phyloP scores from a whole-genome alignment of 2,329 filamentous ascomycete species.

The Aureobasidium sp. region DNA sequence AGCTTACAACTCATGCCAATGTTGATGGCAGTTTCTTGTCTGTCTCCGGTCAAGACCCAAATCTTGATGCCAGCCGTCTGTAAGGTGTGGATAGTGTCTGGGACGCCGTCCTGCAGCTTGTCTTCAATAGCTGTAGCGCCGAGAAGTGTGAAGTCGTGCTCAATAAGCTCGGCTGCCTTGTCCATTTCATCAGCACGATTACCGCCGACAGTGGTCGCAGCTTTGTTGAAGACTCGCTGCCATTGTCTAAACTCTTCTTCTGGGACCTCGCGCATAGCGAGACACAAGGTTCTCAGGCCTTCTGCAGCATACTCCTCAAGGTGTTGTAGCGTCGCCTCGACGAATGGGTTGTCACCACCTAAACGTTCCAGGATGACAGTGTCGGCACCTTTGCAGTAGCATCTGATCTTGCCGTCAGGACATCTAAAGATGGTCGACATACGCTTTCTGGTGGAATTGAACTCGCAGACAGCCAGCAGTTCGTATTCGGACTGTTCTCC shows the following conservation, averaged over 20 bases:
- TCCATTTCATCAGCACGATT: conserved; percentile 91
- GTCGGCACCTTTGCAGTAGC: conserved; percentile 94
- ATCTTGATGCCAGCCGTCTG: conserved; percentile 97
- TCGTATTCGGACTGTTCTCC: conserved; percentile 75
- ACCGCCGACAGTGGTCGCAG: conserved; percentile 81
- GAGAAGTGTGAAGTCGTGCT: conserved; percentile 82
- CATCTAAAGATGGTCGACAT: conserved; percentile 98
- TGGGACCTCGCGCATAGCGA: conserved; percentile 87
- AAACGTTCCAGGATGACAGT: conserved; percentile 94
- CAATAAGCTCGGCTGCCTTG: conserved; percentile 92
- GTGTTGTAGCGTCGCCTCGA: conserved; percentile 84
- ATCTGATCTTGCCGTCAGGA: conserved; percentile 86
- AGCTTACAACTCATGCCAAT: conserved; percentile 99
- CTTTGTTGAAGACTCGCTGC: conserved; percentile 77
- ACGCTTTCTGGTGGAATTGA: conserved; percentile 93
- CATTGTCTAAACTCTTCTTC: conserved; percentile 86
- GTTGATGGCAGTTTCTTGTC: conserved; percentile 98
- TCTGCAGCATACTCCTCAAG: conserved; percentile 98
- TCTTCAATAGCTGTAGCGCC: conserved; percentile 97
- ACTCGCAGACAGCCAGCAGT: conserved; percentile 92
- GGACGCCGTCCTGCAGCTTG: conserved; percentile 90
- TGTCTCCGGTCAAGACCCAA: conserved; percentile 94
- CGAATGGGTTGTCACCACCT: conserved; percentile 66
- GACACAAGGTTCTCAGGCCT: conserved; percentile 84
- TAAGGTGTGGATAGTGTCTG: conserved; percentile 93